Conservation (phyloP, 441 rosid species). For the Pelargonium citronellum region DNA sequence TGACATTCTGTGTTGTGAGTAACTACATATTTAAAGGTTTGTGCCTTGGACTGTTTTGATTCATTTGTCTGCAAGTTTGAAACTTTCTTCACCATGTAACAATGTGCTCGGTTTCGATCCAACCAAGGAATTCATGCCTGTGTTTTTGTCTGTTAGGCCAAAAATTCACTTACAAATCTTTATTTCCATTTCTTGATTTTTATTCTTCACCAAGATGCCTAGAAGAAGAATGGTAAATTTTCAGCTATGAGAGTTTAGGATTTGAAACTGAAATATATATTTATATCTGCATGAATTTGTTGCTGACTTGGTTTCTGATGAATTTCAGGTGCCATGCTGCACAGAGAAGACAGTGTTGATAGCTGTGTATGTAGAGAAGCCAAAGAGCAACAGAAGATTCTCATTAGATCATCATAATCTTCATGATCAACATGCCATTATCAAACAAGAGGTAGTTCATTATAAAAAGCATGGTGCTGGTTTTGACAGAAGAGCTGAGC, state of each 20-base stretch:
- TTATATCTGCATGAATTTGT: not conserved
- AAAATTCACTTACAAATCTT: not conserved
- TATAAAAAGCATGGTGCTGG: not conserved
- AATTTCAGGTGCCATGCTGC: not conserved
- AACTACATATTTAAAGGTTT: no score
- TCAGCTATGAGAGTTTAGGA: not conserved
- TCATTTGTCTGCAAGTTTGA: slow-evolving; percentile 6
- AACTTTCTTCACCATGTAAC: slow-evolving; percentile 5
- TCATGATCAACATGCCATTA: not conserved
- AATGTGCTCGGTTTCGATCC: not conserved
- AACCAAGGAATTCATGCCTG: not conserved
- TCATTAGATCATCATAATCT: not conserved
- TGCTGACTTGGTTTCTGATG: slow-evolving; percentile 1
- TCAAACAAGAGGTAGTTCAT: not conserved
- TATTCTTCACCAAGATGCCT: not conserved
- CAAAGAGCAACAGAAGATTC: not conserved
- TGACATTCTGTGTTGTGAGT: not conserved
- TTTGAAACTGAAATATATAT: not conserved
- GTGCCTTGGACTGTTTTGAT: not conserved
- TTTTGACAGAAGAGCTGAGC: slow-evolving; percentile 1
- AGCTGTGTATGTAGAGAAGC: slow-evolving; percentile 1
- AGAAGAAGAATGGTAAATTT: not conserved
- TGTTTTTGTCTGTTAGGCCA: not conserved
- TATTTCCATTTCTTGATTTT: not conserved
- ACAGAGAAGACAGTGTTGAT: slow-evolving; percentile 5